Evolutionary conservation across 345 rosid genomes (phyloP), one percentile per base, ranked within the genome.

Genomic region (Leavenworthia alabamica): DNA sequence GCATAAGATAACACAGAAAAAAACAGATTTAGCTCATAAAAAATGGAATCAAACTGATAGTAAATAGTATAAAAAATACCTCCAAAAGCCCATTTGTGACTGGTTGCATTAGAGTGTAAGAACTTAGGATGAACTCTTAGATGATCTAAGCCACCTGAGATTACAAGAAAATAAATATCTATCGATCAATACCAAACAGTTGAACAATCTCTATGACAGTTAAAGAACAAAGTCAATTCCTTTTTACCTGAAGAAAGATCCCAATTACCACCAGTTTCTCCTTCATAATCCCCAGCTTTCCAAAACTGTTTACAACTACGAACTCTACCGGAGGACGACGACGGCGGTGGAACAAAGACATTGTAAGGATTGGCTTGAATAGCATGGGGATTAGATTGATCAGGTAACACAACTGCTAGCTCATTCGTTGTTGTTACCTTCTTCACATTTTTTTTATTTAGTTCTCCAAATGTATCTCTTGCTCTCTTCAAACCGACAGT

Each of bases 81-180:
- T 80, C 98, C 98, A 69, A 92, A 91, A 36, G 96, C 96, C 98
- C 98, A 92, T 66, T 89, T 92, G 75, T 92, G 98, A 72, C 98
- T 92, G 8, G 98, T 92, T 56, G 98, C 98, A 71, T 92, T 92
- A 26, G 98, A 92, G 79, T 92, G 98, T 31, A 92, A 68, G 59
- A 92, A 92, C 68, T 82, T 92, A 26, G 98, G 98, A 81, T 92
- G 98, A 66, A 92, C 96, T 73, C 98, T 76, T 23, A 86, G 91
- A 76, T 78, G 98, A 66, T 92, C 98, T 74, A 85, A 65, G 3
- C 91, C 86, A 75, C 86, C 96, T 92, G 67, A 57, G 40, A 27
- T 22, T 13, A 8, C 5, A 29, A 20, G 13, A 22, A 22, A 22
- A 3, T 29, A 46, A n/a, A 9, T 19, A 24, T 67, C 42, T 1